Percentiles rank a stretch among this genome's conserved stretches.
Conservation (phyloP, 1,284 basidiomycete genomes). For the Sanghuangporus baumii region DNA sequence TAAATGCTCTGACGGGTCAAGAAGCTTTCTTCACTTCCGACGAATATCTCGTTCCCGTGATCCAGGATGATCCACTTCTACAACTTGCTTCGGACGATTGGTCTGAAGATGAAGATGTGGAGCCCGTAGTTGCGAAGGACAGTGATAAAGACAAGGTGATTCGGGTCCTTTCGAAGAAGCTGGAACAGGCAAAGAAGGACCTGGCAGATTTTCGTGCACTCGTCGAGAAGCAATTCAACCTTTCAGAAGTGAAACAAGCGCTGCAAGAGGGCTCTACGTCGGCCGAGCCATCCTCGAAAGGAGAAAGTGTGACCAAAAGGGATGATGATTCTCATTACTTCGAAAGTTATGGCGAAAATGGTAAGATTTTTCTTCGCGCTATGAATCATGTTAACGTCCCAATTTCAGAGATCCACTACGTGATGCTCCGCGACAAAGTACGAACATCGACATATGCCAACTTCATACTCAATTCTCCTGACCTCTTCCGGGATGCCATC, state of each 20-base stretch:
- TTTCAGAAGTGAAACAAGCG: constrained; percentile 34
- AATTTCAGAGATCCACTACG: constrained; percentile 63
- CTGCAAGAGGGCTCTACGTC: constrained; percentile 34
- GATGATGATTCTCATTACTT: constrained; percentile 97
- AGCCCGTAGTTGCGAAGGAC: constrained; percentile 13
- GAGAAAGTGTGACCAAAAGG: constrained; percentile 28
- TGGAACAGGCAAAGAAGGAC: constrained; percentile 47
- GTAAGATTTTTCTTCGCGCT: constrained; percentile 31
- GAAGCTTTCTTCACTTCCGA: constrained; percentile 70
- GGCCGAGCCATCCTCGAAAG: constrained; percentile 27
- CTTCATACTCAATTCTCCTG: constrained; percentile 83
- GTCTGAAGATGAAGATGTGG: constrained; percentile 64
- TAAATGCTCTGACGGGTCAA: constrained; percentile 43
- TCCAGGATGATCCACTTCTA: constrained; percentile 85
- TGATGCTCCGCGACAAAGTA: constrained; percentile 85
- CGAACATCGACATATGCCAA: constrained; percentile 91
- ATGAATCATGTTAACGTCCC: not conserved
- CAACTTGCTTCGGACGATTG: constrained; percentile 65
- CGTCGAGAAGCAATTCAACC: constrained; percentile 38
- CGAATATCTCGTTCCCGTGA: constrained; percentile 69
- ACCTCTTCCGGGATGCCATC: constrained; percentile 77
- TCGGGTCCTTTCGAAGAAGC: constrained; percentile 45
- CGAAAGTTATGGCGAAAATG: constrained; percentile 88
- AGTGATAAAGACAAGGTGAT: constrained; percentile 32
- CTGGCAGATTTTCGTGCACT: constrained; percentile 55